Conservation (phyloP, 257 asterid species). For the Cinchona pubescens region DNA sequence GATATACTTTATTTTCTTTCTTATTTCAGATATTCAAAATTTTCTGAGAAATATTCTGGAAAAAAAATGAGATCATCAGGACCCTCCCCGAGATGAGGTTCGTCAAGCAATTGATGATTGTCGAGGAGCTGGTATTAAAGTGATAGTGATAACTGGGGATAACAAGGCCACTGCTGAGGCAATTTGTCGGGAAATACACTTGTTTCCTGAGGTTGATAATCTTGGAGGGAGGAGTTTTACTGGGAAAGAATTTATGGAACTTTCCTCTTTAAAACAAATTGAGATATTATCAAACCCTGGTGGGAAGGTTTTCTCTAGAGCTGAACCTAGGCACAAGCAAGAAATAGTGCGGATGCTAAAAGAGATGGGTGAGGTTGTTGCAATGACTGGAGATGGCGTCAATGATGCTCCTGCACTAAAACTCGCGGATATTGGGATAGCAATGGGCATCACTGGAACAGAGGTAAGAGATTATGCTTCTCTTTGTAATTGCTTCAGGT, state of each 20-base stretch:
- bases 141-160: constrained; percentile 94
- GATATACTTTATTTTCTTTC: neutral
- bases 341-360: constrained; percentile 83
- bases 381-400: constrained; percentile 98
- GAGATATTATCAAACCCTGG: constrained; percentile 63
- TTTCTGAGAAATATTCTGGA: neutral
- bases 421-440: constrained; percentile 90
- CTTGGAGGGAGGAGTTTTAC: constrained; percentile 61
- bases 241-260: constrained; percentile 75
- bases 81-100: constrained; percentile 96
- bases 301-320: constrained; percentile 81
- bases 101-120: constrained; percentile 67
- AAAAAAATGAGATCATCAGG: constrained; percentile 43
- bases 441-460: constrained; percentile 92
- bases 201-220: constrained; percentile 59
- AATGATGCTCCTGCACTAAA: constrained; percentile 95
- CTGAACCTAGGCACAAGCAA: constrained; percentile 91
- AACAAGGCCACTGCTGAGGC: constrained; percentile 96
- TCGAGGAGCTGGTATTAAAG: constrained; percentile 77
- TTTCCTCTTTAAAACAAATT: constrained; percentile 56
- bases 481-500: neutral
- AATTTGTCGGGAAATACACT: constrained; percentile 64
- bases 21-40: neutral
- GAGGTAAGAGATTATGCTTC: constrained; percentile 45
- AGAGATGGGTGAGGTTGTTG: constrained; percentile 82